Evolutionary conservation across 2,329 filamentous ascomycete genomes (phyloP), one percentile per base, ranked within the genome.

Genomic region (Exophiala sp.): DNA sequence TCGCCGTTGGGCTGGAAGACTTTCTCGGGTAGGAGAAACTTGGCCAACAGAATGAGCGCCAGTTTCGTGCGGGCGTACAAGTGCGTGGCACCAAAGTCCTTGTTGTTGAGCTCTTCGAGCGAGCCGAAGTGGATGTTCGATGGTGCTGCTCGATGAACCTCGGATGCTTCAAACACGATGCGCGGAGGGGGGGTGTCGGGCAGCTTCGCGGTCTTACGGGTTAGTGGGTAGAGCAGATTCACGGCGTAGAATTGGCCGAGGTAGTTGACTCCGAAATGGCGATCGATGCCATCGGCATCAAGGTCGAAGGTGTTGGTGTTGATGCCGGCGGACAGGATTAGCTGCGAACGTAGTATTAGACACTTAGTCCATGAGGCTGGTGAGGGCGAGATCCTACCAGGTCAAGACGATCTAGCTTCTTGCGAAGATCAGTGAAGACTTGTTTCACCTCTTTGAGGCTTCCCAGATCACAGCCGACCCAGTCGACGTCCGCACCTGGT

Each of bases 311-410:
- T 66, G 56, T 73, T 74, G 0, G 65, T 69, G 49, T 72, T 76
- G 55, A 77, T 75, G 3, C 74, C 74, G 0, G 74, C 73, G 0
- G 68, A 72, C 1, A 75, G 61, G 0, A 75, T 70, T n/a, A 76
- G 63, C 63, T 69, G 20, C 12, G 34, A 32, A 12, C n/a, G 33
- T 12, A n/a, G 33, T 35, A 9, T 12, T 12, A 16, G 35, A 38
- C 11, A 38, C 10, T 29, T 38, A 10, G 5, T 12, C 35, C 5
- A 9, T 5, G 35, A 10, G 10, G 5, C 10, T 38, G 35, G 11
- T 12, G 10, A 10, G 11, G 35, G 35, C 5, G 10, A 12, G 35
- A 38, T 16, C 39, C 16, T 53, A 66, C 64, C 43, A 74, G 67
- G 54, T 77, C 73, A 8, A 77, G 62, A 1, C 73, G 63, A 1